These are phyloP conservation scores for Teratosphaeriaceae sp. DNA, from an alignment of 2,329 filamentous ascomycete species.

Conservation along the genomic window DNA sequence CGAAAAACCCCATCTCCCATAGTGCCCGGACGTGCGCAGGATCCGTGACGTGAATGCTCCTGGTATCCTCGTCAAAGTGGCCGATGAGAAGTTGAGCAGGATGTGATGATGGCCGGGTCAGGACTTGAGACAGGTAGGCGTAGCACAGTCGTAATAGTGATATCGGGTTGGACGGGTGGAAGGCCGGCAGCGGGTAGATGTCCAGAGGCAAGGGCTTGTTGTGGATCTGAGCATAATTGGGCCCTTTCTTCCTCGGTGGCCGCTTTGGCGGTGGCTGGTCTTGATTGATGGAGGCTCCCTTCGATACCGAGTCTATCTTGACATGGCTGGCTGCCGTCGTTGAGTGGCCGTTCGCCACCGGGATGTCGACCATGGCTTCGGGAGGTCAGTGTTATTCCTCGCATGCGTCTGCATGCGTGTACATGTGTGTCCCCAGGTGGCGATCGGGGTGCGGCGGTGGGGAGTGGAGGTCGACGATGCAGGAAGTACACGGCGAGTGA, in stretches of 20 bases:
- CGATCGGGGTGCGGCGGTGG: no score
- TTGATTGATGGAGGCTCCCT: background rate
- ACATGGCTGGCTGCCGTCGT: background rate
- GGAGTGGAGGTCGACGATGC: no score
- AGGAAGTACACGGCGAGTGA: background rate
- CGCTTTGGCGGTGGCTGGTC: constrained; percentile 9
- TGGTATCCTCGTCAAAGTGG: constrained; percentile 73
- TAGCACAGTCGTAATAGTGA: constrained; percentile 76
- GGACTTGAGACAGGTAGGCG: constrained; percentile 66
- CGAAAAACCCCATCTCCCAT: constrained; percentile 97
- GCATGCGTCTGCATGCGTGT: no score
- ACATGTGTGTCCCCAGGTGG: no score
- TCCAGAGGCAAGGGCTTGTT: constrained; percentile 70
- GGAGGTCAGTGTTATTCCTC: no score
- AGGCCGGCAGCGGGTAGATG: constrained; percentile 74
- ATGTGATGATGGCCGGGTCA: constrained; percentile 59
- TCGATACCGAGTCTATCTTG: background rate
- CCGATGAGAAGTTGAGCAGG: constrained; percentile 60
- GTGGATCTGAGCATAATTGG: constrained; percentile 50
- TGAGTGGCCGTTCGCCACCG: constrained; percentile 8
- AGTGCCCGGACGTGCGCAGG: constrained; percentile 67
- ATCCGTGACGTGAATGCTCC: constrained; percentile 79
- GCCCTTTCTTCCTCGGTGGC: constrained; percentile 21
- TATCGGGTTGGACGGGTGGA: constrained; percentile 88
- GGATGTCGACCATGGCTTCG: background rate